These are phyloP conservation scores for Jacaranda copaia DNA, from an alignment of 257 asterid species.

Conservation along the genomic window DNA sequence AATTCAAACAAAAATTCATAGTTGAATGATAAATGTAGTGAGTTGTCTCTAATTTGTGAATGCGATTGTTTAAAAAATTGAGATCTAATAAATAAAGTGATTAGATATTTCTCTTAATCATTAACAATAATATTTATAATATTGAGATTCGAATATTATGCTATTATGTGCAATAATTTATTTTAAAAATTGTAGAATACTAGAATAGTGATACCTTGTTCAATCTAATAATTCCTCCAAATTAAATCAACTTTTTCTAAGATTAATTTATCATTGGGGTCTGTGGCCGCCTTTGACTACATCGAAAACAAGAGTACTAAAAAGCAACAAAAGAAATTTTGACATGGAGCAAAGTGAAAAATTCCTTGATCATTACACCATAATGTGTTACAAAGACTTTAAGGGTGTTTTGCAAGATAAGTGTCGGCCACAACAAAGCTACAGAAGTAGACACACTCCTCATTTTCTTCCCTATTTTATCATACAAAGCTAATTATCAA, in stretches of 20 bases:
- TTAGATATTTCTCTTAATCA: too few species aligned
- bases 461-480: conserved; percentile 46
- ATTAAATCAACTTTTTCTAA: conserved; percentile 3
- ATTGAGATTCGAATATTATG: too few species aligned
- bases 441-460: conserved; percentile 52
- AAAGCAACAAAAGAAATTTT: neutral
- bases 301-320: conserved; percentile 2
- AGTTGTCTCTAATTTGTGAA: too few species aligned
- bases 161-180: too few species aligned
- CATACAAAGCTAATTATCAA: conserved; percentile 12
- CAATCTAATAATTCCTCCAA: neutral
- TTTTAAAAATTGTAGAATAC: too few species aligned
- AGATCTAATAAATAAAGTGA: too few species aligned
- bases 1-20: too few species aligned
- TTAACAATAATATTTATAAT: too few species aligned
- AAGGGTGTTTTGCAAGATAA: conserved; percentile 26
- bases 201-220: too few species aligned
- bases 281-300: conserved; percentile 46
- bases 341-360: conserved; percentile 31
- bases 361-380: conserved; percentile 34
- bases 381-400: conserved; percentile 44
- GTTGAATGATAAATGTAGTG: too few species aligned
- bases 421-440: conserved; percentile 61
- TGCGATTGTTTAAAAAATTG: too few species aligned
- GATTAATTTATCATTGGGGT: neutral